Evolutionary conservation across 179 eudicot species (phyloP).

Genomic region (Gypsophila paniculata): DNA sequence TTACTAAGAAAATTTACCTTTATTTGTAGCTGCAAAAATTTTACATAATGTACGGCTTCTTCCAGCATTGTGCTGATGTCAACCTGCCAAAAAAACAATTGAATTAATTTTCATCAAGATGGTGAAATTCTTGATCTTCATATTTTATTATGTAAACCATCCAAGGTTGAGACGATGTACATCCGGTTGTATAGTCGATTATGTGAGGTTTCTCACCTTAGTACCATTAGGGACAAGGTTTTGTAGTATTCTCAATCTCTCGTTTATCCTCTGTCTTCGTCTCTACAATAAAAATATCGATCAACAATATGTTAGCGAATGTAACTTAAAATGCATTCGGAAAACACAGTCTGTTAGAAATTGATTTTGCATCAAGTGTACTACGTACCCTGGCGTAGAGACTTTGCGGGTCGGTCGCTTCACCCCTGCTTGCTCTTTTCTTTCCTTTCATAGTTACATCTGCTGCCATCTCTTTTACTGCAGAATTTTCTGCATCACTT

Average conservation of each 20-base stretch:
- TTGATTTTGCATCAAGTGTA: too few species aligned
- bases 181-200: too few species aligned
- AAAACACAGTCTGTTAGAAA: too few species aligned
- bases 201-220: conserved; percentile 50
- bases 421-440: conserved; percentile 66
- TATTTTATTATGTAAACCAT: too few species aligned
- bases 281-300: conserved; percentile 24
- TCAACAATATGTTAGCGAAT: neutral
- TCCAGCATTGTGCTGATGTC: conserved; percentile 96
- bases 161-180: too few species aligned
- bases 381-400: conserved; percentile 75
- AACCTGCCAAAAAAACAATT: conserved; percentile 32
- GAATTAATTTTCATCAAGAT: neutral
- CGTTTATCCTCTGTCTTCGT: conserved; percentile 74
- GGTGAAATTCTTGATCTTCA: too few species aligned
- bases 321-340: too few species aligned
- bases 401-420: conserved; percentile 94
- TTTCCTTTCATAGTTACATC: conserved; percentile 40
- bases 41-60: conserved; percentile 80
- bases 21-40: conserved; percentile 66
- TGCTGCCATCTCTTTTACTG: conserved; percentile 20
- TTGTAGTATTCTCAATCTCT: conserved; percentile 62
- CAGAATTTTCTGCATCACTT: conserved; percentile 29
- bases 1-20: neutral
- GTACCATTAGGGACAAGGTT: conserved; percentile 84